Evolutionary conservation across 2,329 filamentous ascomycete species (phyloP), one percentile per base, ranked within the genome.

Genomic region (Phaeosphaeriaceae sp.): DNA sequence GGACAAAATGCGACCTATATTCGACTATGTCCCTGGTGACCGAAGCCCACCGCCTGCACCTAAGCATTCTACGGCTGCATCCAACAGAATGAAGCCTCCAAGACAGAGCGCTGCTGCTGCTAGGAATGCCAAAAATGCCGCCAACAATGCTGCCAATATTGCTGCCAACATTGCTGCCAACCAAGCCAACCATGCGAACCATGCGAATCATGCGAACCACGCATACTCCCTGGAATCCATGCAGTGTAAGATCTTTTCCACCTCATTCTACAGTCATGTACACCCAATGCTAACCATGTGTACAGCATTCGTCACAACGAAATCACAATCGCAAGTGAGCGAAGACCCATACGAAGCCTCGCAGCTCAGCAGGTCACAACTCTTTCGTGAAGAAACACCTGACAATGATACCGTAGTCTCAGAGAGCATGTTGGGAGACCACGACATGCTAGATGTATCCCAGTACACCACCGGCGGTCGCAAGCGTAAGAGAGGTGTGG

Each of bases 21-120:
- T 99, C 75, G 90, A 97, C 72, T 99, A 86, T 68, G 83, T 88
- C 0, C 85, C 92, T 0, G 92, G 93, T 51, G 87, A 91, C 68
- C 83, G 89, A 66, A 97, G 90, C 68, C 94, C 94, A 18, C 94
- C 94, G 37, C 93, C 92, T 3, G 94, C 94, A 3, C 94, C 94
- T 1, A 92, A 96, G 71, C 94, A 97, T 77, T 86, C 90, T 8
- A 83, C 81, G 17, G 82, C 83, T 29, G 80, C 81, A 13, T 78
- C 81, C 6, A 92, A 88, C 69, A 94, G 92, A 68, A 90, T 92
- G 33, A 92, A 93, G 67, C 86, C 85, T 4, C 84, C 88, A 11
- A 88, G 89, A 61, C 83, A 84, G 63, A 81, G 83, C 49, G 81
- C 83, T 12, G 82, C 84, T 43, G 30, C 32, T 56, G 38, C 38